phyloP scores from a whole-genome alignment of 768 basidiomycete genomes.

The Termitomyces sp. region DNA sequence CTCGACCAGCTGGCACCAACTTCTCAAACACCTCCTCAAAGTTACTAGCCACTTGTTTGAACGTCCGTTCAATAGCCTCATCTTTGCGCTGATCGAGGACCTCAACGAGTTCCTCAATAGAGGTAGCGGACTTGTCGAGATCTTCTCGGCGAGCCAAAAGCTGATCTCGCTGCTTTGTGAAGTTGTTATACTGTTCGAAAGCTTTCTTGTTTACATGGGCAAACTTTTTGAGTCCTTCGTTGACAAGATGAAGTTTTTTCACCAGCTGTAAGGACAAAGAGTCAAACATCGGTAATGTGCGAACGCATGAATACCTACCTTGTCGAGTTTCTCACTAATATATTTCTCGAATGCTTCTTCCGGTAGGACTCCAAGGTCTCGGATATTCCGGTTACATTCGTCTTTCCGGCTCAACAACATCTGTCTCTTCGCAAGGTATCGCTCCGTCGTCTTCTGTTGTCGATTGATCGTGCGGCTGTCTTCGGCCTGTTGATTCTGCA shows the following conservation, averaged over 20 bases:
- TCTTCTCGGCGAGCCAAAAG: conserved; percentile 85
- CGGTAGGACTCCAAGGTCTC: conserved; percentile 93
- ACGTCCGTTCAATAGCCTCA: conserved; percentile 97
- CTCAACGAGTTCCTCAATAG: conserved; percentile 90
- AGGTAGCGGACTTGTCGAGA: conserved; percentile 83
- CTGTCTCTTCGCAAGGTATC: conserved; percentile 90
- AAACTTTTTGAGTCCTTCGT: conserved; percentile 93
- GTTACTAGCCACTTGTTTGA: conserved; percentile 96
- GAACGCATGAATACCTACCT: conserved; percentile 46
- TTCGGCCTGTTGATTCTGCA: conserved; percentile 82
- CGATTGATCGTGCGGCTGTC: conserved; percentile 84
- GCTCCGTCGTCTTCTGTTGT: conserved; percentile 93
- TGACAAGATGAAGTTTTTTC: conserved; percentile 89
- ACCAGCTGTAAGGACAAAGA: conserved; percentile 60
- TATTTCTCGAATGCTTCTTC: conserved; percentile 98
- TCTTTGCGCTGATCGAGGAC: conserved; percentile 97
- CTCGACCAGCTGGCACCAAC: conserved; percentile 91
- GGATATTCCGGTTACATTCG: conserved; percentile 92
- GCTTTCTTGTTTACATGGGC: conserved; percentile 99
- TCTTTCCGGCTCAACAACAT: conserved; percentile 84
- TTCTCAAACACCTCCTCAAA: conserved; percentile 98
- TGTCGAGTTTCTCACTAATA: conserved; percentile 81
- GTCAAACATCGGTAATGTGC: no score
- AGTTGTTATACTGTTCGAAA: conserved; percentile 97
- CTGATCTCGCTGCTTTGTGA: conserved; percentile 96